Evolutionary conservation across 1,284 basidiomycete genomes (phyloP).

Genomic region (Pseudomicrostroma phylloplanum): DNA sequence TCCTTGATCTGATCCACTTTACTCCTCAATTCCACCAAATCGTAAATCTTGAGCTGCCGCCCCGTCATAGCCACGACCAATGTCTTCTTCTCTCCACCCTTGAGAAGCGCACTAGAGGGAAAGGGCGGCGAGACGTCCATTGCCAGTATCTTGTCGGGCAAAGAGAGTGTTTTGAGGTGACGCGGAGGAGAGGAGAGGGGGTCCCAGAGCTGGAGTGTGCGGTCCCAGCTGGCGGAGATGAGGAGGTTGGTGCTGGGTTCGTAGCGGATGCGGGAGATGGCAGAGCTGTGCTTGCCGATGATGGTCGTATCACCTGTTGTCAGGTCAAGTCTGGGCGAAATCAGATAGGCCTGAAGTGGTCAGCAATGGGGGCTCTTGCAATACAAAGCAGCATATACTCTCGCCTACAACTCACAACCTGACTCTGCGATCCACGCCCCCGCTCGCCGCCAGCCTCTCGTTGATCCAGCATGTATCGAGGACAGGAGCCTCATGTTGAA

Average conservation of each 20-base stretch:
- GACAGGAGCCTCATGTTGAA: slow-evolving; percentile 42
- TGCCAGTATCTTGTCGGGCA: slow-evolving; percentile 43
- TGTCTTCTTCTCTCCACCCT: slow-evolving; percentile 8
- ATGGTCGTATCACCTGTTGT: slow-evolving; percentile 29
- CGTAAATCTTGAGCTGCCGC: slow-evolving; percentile 33
- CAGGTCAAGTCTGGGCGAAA: slow-evolving; percentile 24
- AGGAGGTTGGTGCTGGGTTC: slow-evolving; percentile 25
- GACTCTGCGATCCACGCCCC: slow-evolving; percentile 37
- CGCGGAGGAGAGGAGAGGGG: slow-evolving; percentile 7
- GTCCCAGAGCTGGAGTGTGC: slow-evolving; percentile 34
- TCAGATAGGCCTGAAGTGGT: background rate
- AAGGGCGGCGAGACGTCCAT: slow-evolving; percentile 38
- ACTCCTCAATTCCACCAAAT: slow-evolving; percentile 22
- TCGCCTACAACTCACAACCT: slow-evolving; percentile 20
- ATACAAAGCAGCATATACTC: background rate
- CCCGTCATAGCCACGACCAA: slow-evolving; percentile 41
- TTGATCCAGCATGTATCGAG: slow-evolving; percentile 45
- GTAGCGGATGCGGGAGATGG: slow-evolving; percentile 34
- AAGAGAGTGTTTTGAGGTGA: slow-evolving; percentile 22
- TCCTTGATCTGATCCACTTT: slow-evolving; percentile 21
- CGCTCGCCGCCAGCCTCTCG: slow-evolving; percentile 33
- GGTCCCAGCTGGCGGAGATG: slow-evolving; percentile 29
- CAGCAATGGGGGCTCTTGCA: background rate
- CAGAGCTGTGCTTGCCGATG: slow-evolving; percentile 39
- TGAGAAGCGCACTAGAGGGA: background rate